A percentile compares a stretch with the other conserved stretches of the same genome.
Evolutionary conservation across 768 basidiomycete species (phyloP).

Genomic region (Pleurotus tuoliensis): DNA sequence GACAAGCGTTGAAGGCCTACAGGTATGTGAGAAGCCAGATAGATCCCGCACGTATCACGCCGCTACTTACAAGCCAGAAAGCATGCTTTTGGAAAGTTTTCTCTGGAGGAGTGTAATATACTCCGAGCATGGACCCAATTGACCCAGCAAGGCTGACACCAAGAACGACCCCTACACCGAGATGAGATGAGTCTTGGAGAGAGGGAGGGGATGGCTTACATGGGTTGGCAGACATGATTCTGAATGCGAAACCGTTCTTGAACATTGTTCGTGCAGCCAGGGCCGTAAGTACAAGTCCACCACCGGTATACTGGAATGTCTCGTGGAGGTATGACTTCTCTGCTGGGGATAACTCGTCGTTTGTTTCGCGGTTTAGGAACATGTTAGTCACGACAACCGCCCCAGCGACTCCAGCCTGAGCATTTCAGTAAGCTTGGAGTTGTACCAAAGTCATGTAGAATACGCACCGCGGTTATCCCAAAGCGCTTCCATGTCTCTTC

Average conservation of each 20-base stretch:
- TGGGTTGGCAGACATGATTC: conserved; percentile 81
- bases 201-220: conserved; percentile 38
- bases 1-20: conserved; percentile 81
- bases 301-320: conserved; percentile 81
- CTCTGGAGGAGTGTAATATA: conserved; percentile 75
- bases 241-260: conserved; percentile 59
- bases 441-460: not conserved
- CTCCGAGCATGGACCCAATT: conserved; percentile 85
- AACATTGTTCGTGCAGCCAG: conserved; percentile 78
- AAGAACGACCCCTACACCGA: conserved; percentile 63
- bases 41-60: not conserved
- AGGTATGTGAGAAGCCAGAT: not conserved
- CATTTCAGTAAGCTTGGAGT: not conserved
- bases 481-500: conserved; percentile 38
- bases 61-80: conserved; percentile 66
- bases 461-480: conserved; percentile 50
- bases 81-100: conserved; percentile 72
- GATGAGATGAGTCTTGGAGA: not conserved
- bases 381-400: conserved; percentile 59
- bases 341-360: conserved; percentile 55
- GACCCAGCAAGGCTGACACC: conserved; percentile 76
- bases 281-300: conserved; percentile 73
- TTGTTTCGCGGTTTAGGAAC: conserved; percentile 75
- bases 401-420: conserved; percentile 68
- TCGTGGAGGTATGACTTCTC: conserved; percentile 73